phyloP scores from a whole-genome alignment of 805 yeast genomes.

The Candida alai region DNA sequence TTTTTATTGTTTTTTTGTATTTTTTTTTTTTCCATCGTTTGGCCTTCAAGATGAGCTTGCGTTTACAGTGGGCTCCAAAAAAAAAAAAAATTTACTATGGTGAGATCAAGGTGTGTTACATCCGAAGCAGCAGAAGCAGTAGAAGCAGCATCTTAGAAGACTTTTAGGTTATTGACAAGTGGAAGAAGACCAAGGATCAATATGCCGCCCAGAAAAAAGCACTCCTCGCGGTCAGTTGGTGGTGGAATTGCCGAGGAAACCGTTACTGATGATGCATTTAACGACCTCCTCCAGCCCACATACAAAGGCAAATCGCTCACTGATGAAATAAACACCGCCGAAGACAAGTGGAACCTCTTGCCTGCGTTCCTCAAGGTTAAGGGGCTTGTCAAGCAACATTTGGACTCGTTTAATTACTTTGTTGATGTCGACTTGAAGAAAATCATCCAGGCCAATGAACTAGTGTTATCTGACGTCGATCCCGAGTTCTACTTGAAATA shows the following conservation, averaged over 20 bases:
- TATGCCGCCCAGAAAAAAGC: constrained; percentile 15
- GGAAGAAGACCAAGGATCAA: too few relatives aligned
- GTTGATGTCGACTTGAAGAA: constrained; percentile 91
- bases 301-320: constrained; percentile 84
- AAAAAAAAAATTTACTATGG: too few relatives aligned
- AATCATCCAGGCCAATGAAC: constrained; percentile 86
- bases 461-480: constrained; percentile 89
- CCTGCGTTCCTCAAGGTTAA: constrained; percentile 96
- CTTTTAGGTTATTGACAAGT: too few relatives aligned
- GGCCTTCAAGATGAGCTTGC: too few relatives aligned
- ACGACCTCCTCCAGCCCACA: constrained; percentile 71
- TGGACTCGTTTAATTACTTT: constrained; percentile 96
- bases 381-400: constrained; percentile 94
- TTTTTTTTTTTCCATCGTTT: too few relatives aligned
- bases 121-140: too few relatives aligned
- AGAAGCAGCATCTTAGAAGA: too few relatives aligned
- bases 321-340: constrained; percentile 86
- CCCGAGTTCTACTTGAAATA: constrained; percentile 95
- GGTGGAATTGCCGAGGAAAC: constrained; percentile 18
- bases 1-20: too few relatives aligned
- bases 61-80: too few relatives aligned
- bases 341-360: constrained; percentile 93
- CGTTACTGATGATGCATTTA: constrained; percentile 68
- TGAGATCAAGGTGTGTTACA: too few relatives aligned
- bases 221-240: too few relatives aligned